Percentiles rank a stretch among this genome's conserved stretches.
These are phyloP conservation scores for Tulasnella calospora DNA, from an alignment of 768 basidiomycete genomes.

Conservation along the genomic window DNA sequence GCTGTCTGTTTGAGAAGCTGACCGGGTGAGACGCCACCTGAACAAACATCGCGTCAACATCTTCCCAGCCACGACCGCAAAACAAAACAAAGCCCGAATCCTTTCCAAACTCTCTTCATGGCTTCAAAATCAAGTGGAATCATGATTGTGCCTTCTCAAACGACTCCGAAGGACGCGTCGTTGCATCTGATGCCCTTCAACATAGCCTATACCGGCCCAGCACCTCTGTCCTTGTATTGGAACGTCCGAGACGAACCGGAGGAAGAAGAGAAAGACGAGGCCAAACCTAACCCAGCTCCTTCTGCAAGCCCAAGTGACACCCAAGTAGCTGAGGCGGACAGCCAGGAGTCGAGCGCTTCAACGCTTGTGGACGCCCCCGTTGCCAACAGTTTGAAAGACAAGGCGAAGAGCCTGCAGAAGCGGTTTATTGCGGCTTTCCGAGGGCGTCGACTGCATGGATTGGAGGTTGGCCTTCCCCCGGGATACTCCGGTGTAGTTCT, in stretches of 20 bases:
- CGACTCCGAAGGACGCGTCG: neutral
- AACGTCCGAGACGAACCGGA: slow-evolving; percentile 40
- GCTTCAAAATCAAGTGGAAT: neutral
- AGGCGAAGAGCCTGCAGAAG: neutral
- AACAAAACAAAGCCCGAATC: neutral
- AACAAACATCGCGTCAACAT: slow-evolving; percentile 16
- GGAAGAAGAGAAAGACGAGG: neutral
- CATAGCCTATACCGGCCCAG: slow-evolving; percentile 62
- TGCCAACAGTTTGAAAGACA: neutral
- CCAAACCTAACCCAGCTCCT: neutral
- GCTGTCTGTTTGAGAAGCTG: neutral
- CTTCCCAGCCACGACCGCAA: neutral
- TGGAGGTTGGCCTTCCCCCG: slow-evolving; percentile 53
- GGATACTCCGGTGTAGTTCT: slow-evolving; percentile 69
- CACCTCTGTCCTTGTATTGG: slow-evolving; percentile 71
- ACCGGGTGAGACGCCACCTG: neutral
- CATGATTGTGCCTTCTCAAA: neutral
- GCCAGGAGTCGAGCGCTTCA: neutral
- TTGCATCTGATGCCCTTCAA: slow-evolving; percentile 76
- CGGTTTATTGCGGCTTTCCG: slow-evolving; percentile 61
- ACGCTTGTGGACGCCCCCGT: neutral
- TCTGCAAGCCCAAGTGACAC: neutral
- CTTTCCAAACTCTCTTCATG: neutral
- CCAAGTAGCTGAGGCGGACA: neutral
- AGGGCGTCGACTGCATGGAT: slow-evolving; percentile 67